Conservation (phyloP, 2,329 filamentous ascomycete genomes). For the Fusarium veterinarium region DNA sequence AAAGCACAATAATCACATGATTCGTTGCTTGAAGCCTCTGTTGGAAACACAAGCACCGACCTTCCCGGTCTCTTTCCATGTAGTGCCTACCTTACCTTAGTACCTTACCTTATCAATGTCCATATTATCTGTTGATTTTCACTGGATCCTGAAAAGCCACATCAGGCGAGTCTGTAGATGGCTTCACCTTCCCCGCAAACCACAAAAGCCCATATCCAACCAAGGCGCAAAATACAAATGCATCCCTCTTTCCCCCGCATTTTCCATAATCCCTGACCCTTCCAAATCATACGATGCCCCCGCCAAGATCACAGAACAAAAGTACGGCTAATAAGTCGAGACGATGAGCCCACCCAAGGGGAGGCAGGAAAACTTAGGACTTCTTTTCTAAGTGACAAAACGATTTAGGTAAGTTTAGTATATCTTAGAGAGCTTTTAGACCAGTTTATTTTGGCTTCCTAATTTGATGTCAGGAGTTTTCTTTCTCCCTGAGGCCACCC, state of each 20-base stretch:
- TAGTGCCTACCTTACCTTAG: neutral
- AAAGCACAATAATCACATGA: neutral
- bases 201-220: neutral
- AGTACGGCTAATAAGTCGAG: neutral
- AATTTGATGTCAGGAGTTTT: neutral
- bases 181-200: slow-evolving; percentile 10
- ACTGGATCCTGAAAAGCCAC: neutral
- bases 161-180: neutral
- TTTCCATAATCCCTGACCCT: neutral
- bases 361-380: fast-evolving
- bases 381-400: neutral
- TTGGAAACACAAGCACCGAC: neutral
- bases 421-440: neutral
- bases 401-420: fast-evolving
- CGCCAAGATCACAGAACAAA: neutral
- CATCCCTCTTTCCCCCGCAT: neutral
- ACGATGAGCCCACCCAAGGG: neutral
- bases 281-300: slow-evolving; percentile 1
- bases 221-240: neutral
- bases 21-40: neutral
- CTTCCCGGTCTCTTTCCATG: neutral
- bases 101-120: neutral
- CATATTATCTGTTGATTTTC: neutral
- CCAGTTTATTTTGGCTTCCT: fast-evolving
- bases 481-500: neutral